Conservation (phyloP, 176 grass and related monocot species). For the Otatea glauca region DNA sequence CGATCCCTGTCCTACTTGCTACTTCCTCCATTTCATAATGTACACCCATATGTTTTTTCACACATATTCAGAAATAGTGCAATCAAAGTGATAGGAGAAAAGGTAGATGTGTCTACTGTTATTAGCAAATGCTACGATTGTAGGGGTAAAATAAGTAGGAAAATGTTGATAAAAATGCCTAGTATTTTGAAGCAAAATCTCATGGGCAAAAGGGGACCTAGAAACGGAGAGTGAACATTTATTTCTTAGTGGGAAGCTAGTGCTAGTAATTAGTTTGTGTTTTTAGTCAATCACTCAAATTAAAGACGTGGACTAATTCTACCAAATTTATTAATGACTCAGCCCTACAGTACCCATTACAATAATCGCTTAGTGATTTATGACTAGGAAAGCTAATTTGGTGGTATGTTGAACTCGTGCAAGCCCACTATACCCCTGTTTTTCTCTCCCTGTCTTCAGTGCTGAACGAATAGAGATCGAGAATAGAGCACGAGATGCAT, state of each 20-base stretch:
- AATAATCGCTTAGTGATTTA: slow-evolving; percentile 14
- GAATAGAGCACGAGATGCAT: not conserved
- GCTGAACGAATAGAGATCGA: not conserved
- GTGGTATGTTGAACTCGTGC: slow-evolving; percentile 7
- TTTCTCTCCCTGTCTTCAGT: not conserved
- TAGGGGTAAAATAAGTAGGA: not conserved
- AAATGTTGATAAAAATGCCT: not conserved
- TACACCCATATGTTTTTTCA: not conserved
- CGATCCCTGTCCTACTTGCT: no score
- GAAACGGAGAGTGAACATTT: not conserved
- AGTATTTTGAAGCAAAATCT: not conserved
- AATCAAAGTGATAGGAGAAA: not conserved
- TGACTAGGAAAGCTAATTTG: slow-evolving; percentile 32
- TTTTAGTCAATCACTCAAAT: slow-evolving; percentile 13
- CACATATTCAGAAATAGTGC: not conserved
- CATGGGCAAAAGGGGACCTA: not conserved
- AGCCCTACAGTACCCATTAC: not conserved
- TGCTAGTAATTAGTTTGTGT: not conserved
- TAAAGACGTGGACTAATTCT: not conserved
- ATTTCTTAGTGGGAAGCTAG: not conserved
- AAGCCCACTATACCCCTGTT: not conserved
- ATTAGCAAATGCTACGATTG: not conserved
- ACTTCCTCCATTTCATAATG: not conserved
- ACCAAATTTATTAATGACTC: not conserved
- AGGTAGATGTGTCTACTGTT: not conserved